Percentiles rank a stretch among this genome's conserved stretches.
Conservation (phyloP, 2,329 filamentous ascomycete genomes). For the Xylaria sp. region DNA sequence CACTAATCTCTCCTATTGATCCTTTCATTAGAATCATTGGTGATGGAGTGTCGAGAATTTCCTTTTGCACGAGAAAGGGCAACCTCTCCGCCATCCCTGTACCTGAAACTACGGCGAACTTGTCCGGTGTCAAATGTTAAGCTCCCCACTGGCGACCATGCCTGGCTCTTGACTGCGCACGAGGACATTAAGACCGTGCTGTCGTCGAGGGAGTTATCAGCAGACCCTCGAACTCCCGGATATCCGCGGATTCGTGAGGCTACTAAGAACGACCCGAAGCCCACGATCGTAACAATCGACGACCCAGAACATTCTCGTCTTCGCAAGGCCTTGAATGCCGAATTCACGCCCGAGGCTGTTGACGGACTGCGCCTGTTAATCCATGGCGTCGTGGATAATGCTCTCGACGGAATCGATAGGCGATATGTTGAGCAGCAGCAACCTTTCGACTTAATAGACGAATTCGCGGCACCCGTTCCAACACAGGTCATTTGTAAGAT, state of each 20-base stretch:
- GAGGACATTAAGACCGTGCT: slow-evolving; percentile 18
- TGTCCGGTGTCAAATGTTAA: slow-evolving; percentile 27
- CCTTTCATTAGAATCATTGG: not conserved
- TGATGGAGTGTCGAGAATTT: slow-evolving; percentile 14
- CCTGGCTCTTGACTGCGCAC: slow-evolving; percentile 27
- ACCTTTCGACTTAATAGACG: slow-evolving; percentile 27
- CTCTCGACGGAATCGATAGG: slow-evolving; percentile 20
- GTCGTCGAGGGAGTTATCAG: slow-evolving; percentile 12
- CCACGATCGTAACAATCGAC: slow-evolving; percentile 23
- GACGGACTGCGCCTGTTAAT: slow-evolving; percentile 21
- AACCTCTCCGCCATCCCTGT: slow-evolving; percentile 6
- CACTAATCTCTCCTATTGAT: not conserved
- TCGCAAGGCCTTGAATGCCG: slow-evolving; percentile 23
- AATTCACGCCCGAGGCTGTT: slow-evolving; percentile 22
- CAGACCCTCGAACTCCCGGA: slow-evolving; percentile 23
- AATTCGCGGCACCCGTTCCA: slow-evolving; percentile 25
- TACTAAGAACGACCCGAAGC: not conserved
- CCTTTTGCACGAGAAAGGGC: slow-evolving; percentile 28
- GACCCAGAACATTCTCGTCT: slow-evolving; percentile 19
- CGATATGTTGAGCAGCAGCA: slow-evolving; percentile 5
- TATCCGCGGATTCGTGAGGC: slow-evolving; percentile 29
- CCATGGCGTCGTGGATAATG: slow-evolving; percentile 21
- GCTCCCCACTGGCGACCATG: slow-evolving; percentile 18
- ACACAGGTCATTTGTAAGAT: slow-evolving; percentile 27
- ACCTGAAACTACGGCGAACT: slow-evolving; percentile 12